phyloP scores from a whole-genome alignment of 495 filamentous ascomycete genomes.

The Aspergillus leporis region DNA sequence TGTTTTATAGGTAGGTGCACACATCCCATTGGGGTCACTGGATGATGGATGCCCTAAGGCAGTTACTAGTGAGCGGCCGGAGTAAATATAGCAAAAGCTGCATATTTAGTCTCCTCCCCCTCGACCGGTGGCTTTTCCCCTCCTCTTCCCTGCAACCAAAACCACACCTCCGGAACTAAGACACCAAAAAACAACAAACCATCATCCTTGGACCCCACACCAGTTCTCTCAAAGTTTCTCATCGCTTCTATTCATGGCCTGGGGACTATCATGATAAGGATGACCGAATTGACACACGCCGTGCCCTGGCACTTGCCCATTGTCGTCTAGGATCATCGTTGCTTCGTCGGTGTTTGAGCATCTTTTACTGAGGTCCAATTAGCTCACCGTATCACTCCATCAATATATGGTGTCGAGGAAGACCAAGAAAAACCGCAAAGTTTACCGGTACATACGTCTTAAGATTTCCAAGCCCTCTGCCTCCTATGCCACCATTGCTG shows the following conservation, averaged over 20 bases:
- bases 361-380: neutral
- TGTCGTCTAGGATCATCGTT: neutral
- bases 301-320: neutral
- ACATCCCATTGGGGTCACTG: neutral
- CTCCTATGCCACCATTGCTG: neutral
- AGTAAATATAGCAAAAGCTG: conserved; percentile 36
- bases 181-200: neutral
- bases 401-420: neutral
- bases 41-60: neutral
- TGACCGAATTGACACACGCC: conserved; percentile 1
- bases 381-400: neutral
- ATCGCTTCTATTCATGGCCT: conserved; percentile 3
- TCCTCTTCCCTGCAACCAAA: conserved; percentile 41
- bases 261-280: conserved; percentile 12
- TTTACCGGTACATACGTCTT: neutral
- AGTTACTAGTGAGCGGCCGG: conserved; percentile 7
- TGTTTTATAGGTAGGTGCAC: neutral
- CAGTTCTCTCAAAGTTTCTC: conserved; percentile 4
- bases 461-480: neutral
- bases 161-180: conserved; percentile 36
- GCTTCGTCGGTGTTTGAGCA: neutral
- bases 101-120: conserved; percentile 8
- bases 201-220: conserved; percentile 12
- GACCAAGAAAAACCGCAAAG: neutral
- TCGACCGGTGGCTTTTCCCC: conserved; percentile 14